Conservation (phyloP, 805 yeast genomes). For the Schwanniomyces yamadae region DNA sequence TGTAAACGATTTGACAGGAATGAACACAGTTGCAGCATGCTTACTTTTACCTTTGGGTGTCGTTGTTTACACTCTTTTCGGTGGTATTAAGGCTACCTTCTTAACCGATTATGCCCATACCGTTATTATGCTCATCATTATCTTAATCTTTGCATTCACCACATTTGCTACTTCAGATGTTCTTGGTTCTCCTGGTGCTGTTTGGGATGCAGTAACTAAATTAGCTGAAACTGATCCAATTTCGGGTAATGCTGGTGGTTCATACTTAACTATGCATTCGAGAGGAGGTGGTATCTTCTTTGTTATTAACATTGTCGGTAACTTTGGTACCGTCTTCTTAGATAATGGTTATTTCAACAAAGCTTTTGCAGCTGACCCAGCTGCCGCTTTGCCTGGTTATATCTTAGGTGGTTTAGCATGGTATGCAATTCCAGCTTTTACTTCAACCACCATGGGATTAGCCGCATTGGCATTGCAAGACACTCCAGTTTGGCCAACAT, state of each 20-base stretch:
- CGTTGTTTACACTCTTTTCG: constrained; percentile 42
- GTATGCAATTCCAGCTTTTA: constrained; percentile 85
- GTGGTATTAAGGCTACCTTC: constrained; percentile 47
- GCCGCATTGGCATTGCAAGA: constrained; percentile 74
- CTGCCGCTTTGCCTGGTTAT: constrained; percentile 83
- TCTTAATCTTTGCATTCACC: constrained; percentile 77
- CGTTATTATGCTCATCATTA: constrained; percentile 66
- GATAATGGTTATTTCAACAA: constrained; percentile 90
- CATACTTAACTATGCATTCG: constrained; percentile 85
- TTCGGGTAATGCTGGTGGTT: constrained; percentile 79
- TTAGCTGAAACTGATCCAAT: constrained; percentile 64
- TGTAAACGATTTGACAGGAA: constrained; percentile 75
- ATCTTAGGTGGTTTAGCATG: constrained; percentile 86
- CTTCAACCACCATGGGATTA: constrained; percentile 84
- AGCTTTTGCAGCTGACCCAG: constrained; percentile 83
- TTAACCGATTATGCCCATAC: constrained; percentile 46
- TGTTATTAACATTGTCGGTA: constrained; percentile 83
- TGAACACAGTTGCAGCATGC: constrained; percentile 75
- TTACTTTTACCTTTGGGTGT: constrained; percentile 82
- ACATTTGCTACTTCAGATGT: constrained; percentile 67
- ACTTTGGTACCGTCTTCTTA: constrained; percentile 83
- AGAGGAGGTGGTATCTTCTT: constrained; percentile 85
- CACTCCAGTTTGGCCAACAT: constrained; percentile 74
- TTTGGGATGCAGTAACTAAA: constrained; percentile 70
- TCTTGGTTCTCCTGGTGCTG: constrained; percentile 79